Conservation (phyloP, 306 rosid genomes). For the Prunus persica region Prunus_persica_NCBIv2 NC_034010.1:30141501-30142000, state of each 20-base stretch:
- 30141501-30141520: constrained; percentile 46
- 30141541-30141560: constrained; percentile 86
- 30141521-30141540: constrained; percentile 76
- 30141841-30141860: constrained; percentile 98
- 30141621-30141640: constrained; percentile 29
- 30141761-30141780: background rate
- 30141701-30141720: constrained; percentile 65
- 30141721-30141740: constrained; percentile 88
- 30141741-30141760: background rate
- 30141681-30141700: constrained; percentile 68
- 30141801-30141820: constrained; percentile 61
- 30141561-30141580: constrained; percentile 76
- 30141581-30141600: constrained; percentile 63
- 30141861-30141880: constrained; percentile 85
- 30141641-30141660: constrained; percentile 20
- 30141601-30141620: constrained; percentile 37
- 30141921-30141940: background rate
- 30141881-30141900: background rate
- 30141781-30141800: background rate
- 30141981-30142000: background rate
- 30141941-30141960: background rate
- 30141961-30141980: background rate
- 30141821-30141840: constrained; percentile 90
- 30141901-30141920: background rate
- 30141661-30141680: constrained; percentile 32